Conservation (phyloP, 345 rosid species). For the Syzygium aqueum region DNA sequence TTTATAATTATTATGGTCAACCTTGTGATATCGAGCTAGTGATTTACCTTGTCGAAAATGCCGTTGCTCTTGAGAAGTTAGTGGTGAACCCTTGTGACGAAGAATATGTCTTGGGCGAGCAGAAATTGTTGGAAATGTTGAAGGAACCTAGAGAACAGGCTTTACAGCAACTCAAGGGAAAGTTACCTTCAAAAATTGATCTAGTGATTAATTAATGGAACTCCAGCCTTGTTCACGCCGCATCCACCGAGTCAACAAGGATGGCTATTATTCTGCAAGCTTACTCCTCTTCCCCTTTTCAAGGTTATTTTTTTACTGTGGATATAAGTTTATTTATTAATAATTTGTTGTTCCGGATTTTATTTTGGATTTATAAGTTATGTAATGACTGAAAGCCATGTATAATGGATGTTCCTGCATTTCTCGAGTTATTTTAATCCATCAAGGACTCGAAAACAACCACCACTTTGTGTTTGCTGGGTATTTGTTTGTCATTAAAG, state of each 20-base stretch:
- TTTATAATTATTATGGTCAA: neutral
- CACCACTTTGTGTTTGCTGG: neutral
- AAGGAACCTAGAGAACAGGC: neutral
- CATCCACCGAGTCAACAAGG: neutral
- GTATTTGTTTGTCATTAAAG: neutral
- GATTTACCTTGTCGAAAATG: neutral
- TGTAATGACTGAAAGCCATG: neutral
- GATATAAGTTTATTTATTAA: no score
- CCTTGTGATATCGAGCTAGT: neutral
- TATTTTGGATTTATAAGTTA: no score
- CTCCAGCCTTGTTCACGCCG: neutral
- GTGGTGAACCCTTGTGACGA: neutral
- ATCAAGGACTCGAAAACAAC: neutral
- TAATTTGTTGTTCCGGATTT: no score
- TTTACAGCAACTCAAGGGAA: neutral
- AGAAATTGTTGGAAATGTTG: neutral
- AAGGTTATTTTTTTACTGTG: fast-evolving
- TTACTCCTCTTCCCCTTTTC: no score
- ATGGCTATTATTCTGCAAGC: neutral
- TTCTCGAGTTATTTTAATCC: neutral
- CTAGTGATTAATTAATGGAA: neutral
- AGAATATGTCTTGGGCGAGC: neutral
- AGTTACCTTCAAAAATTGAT: neutral
- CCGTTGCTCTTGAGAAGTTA: neutral
- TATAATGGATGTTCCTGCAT: neutral